A percentile compares a stretch with the other conserved stretches of the same genome.
phyloP scores from a whole-genome alignment of 306 rosid species.

The Quercus alba region DNA sequence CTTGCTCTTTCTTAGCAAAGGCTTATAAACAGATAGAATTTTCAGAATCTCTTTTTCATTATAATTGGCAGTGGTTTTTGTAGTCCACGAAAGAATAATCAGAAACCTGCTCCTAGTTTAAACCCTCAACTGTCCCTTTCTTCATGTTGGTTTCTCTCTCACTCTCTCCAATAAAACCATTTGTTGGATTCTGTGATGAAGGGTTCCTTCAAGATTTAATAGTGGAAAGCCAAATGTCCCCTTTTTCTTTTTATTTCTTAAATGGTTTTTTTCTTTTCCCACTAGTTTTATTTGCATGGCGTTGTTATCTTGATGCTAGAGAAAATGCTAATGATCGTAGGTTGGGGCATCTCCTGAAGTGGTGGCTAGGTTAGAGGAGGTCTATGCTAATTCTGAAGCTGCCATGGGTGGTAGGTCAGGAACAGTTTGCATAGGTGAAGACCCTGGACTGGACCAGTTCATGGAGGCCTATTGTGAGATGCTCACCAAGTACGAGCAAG shows the following conservation, averaged over 20 bases:
- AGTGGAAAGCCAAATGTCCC: not conserved
- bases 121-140: not conserved
- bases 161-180: not conserved
- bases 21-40: not conserved
- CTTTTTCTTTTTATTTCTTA: not conserved
- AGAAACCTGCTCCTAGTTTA: not conserved
- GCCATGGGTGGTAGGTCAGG: conserved; percentile 11
- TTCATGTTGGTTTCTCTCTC: not conserved
- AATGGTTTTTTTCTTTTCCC: not conserved
- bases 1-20: not conserved
- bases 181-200: no score
- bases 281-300: not conserved
- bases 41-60: not conserved
- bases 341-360: conserved; percentile 48
- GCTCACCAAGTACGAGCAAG: conserved; percentile 48
- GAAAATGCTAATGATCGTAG: conserved; percentile 7
- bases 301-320: not conserved
- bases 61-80: not conserved
- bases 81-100: not conserved
- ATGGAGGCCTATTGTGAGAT: conserved; percentile 62
- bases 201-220: not conserved
- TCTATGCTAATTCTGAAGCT: conserved; percentile 4
- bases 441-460: conserved; percentile 50
- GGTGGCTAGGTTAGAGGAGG: conserved; percentile 39
- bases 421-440: conserved; percentile 10